Evolutionary conservation across 306 rosid species (phyloP).

Genomic region (Sicyos edulis): DNA sequence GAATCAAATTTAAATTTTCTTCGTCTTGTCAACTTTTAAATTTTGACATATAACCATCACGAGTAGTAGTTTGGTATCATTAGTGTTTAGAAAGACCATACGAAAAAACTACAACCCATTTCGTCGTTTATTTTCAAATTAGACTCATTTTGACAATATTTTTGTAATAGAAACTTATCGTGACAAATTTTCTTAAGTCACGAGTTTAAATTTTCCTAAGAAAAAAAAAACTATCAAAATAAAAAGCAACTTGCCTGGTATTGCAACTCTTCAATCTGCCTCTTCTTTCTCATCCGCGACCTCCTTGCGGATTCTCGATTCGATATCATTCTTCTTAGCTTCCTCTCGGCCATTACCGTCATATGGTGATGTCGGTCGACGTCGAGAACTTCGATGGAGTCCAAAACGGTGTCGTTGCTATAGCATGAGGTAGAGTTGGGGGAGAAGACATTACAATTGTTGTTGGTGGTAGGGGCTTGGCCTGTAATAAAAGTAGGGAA

Average conservation of each 20-base stretch:
- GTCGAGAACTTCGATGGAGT: constrained; percentile 5
- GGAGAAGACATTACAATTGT: constrained; percentile 16
- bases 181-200: no score
- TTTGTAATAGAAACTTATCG: no score
- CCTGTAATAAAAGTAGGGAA: constrained; percentile 9
- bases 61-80: no score
- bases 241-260: constrained; percentile 8
- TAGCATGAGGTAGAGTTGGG: constrained; percentile 22
- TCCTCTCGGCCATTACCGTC: constrained; percentile 21
- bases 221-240: no score
- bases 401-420: constrained; percentile 24
- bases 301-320: constrained; percentile 39
- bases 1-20: not conserved
- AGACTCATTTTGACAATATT: no score
- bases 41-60: no score
- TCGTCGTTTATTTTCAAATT: no score
- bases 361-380: not conserved
- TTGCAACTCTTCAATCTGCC: constrained; percentile 37
- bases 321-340: constrained; percentile 36
- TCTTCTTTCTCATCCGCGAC: constrained; percentile 38
- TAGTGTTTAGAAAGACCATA: no score
- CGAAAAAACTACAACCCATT: no score
- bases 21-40: not conserved
- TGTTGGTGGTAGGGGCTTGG: constrained; percentile 17
- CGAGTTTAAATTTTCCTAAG: no score